These are phyloP conservation scores for Boletus eberwhitei DNA, from an alignment of 768 basidiomycete genomes.

Conservation along the genomic window DNA sequence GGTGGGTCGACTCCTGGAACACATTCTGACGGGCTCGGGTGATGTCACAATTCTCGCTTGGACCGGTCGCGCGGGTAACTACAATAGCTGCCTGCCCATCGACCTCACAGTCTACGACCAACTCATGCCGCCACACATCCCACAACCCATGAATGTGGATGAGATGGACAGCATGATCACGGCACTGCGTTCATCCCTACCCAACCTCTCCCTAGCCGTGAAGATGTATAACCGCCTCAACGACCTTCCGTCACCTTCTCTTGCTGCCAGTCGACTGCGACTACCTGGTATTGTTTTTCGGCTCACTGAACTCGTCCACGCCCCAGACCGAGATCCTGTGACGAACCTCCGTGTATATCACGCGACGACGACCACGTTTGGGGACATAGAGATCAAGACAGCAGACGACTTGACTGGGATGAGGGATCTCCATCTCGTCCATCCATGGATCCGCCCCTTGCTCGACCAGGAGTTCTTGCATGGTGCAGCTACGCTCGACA, in stretches of 20 bases:
- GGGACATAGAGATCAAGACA: conserved; percentile 3
- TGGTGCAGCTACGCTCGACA: background rate
- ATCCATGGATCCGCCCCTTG: conserved; percentile 11
- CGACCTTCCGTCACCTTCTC: background rate
- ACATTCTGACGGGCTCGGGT: conserved; percentile 7
- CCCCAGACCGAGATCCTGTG: background rate
- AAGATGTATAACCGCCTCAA: background rate
- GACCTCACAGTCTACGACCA: background rate
- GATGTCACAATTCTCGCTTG: conserved; percentile 15
- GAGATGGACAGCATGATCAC: background rate
- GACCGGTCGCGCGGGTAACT: conserved; percentile 3
- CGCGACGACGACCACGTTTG: background rate
- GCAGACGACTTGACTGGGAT: background rate
- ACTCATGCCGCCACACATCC: background rate
- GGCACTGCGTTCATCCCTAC: background rate
- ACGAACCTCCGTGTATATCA: background rate
- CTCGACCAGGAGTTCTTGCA: background rate
- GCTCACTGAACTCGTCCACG: background rate
- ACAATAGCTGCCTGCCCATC: conserved; percentile 5
- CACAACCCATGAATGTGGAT: background rate
- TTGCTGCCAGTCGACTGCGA: background rate
- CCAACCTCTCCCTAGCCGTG: background rate
- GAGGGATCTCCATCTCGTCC: conserved; percentile 5
- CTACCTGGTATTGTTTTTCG: conserved; percentile 7
- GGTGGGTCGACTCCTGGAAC: conserved; percentile 13